phyloP scores from a whole-genome alignment of 345 rosid genomes.

The Passiflora organensis region DNA sequence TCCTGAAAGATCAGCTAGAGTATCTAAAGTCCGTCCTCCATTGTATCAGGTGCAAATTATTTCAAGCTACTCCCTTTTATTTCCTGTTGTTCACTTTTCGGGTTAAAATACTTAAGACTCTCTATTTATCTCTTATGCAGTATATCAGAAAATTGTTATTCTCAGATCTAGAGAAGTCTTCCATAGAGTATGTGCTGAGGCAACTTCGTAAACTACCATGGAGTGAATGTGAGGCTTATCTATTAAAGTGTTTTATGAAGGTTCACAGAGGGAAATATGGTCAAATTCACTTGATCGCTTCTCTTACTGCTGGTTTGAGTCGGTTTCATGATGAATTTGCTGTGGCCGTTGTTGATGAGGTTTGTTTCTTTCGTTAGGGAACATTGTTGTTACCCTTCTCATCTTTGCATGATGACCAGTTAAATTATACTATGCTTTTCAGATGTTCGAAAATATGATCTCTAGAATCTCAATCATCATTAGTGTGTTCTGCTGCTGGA shows the following conservation, averaged over 20 bases:
- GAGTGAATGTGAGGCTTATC: conserved; percentile 87
- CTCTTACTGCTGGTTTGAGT: conserved; percentile 95
- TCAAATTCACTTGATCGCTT: conserved; percentile 95
- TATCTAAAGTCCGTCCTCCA: conserved; percentile 88
- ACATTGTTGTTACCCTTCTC: too few relatives aligned
- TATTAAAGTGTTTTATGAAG: conserved; percentile 96
- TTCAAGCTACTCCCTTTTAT: not conserved
- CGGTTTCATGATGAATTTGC: conserved; percentile 98
- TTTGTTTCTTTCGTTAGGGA: conserved; percentile 25
- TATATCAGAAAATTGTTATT: conserved; percentile 83
- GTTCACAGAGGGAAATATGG: conserved; percentile 94
- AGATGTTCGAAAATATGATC: too few relatives aligned
- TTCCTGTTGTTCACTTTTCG: not conserved
- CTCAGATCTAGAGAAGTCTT: conserved; percentile 92
- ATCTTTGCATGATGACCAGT: too few relatives aligned
- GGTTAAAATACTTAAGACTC: not conserved
- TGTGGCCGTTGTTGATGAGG: conserved; percentile 99
- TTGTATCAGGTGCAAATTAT: conserved; percentile 63
- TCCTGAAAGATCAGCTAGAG: conserved; percentile 95
- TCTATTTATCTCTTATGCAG: conserved; percentile 46
- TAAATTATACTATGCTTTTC: too few relatives aligned
- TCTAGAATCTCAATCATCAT: too few relatives aligned
- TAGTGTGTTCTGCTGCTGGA: too few relatives aligned
- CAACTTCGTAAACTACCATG: conserved; percentile 98
- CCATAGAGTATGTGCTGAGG: conserved; percentile 85